phyloP scores from a whole-genome alignment of 1,139 yeast species.

The Candida sojae region DNA sequence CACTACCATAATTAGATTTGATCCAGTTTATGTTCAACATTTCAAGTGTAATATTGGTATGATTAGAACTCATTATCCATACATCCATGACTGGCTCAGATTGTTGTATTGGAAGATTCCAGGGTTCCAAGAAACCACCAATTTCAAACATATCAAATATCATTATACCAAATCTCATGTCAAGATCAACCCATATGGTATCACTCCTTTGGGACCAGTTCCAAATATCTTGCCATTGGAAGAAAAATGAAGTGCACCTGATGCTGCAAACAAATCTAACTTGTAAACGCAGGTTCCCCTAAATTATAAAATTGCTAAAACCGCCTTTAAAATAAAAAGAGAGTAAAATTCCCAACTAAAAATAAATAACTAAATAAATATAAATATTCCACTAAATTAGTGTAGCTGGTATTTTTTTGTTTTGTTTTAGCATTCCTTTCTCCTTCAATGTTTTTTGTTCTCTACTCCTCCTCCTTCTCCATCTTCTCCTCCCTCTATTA shows the following conservation, averaged over 20 bases:
- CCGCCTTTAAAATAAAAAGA: no score
- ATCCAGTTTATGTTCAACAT: constrained; percentile 90
- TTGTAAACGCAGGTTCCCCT: no score
- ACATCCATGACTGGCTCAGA: constrained; percentile 75
- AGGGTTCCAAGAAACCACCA: constrained; percentile 76
- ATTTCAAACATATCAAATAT: constrained; percentile 84
- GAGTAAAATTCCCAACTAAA: no score
- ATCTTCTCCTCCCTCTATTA: no score
- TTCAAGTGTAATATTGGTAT: constrained; percentile 88
- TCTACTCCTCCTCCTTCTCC: no score
- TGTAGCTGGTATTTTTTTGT: no score
- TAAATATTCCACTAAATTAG: no score
- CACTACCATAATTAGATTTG: constrained; percentile 79
- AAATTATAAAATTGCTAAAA: no score
- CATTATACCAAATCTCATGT: constrained; percentile 87
- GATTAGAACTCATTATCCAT: constrained; percentile 81
- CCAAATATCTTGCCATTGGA: constrained; percentile 59
- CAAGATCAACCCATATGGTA: constrained; percentile 76
- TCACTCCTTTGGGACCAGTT: constrained; percentile 88
- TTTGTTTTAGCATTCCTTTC: no score
- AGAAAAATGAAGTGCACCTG: constrained; percentile 1
- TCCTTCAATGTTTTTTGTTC: no score
- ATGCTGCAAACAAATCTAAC: no score
- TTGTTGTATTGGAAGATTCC: constrained; percentile 83
- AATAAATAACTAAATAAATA: no score